Conservation (phyloP, 139 green algal genomes). For the Micromonas commoda region DNA sequence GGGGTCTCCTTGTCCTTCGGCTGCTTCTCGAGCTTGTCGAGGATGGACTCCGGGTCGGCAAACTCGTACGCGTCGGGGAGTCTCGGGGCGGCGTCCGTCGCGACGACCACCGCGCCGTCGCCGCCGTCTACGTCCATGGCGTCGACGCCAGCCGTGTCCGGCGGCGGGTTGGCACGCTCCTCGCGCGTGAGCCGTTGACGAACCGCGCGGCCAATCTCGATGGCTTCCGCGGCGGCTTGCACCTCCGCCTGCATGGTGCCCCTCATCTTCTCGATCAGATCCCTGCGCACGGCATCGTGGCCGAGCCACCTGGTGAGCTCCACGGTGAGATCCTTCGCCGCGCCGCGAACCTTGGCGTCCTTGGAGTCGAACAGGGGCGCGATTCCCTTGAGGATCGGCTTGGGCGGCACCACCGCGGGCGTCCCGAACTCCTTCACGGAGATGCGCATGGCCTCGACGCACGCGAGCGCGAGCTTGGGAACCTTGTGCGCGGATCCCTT, state of each 20-base stretch:
- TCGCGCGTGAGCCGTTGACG: background rate
- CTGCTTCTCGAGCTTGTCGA: slow-evolving; percentile 41
- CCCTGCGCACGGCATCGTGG: slow-evolving; percentile 51
- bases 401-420: slow-evolving; percentile 49
- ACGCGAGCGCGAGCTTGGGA: slow-evolving; percentile 25
- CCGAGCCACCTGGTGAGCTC: slow-evolving; percentile 77
- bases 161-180: background rate
- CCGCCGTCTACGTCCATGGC: background rate
- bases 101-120: background rate
- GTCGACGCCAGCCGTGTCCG: background rate
- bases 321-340: slow-evolving; percentile 75
- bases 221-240: slow-evolving; percentile 47
- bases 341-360: slow-evolving; percentile 71
- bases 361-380: slow-evolving; percentile 75
- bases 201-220: background rate
- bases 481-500: slow-evolving; percentile 25
- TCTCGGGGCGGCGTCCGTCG: background rate
- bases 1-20: slow-evolving; percentile 7
- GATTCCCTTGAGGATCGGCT: slow-evolving; percentile 78
- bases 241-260: slow-evolving; percentile 85
- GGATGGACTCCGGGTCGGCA: slow-evolving; percentile 58
- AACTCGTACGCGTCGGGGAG: slow-evolving; percentile 70
- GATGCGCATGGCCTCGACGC: slow-evolving; percentile 27
- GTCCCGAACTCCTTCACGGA: slow-evolving; percentile 23
- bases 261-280: slow-evolving; percentile 77